Evolutionary conservation across 176 grass and related monocot genomes (phyloP).

Genomic region (Oryza officinalis): DNA sequence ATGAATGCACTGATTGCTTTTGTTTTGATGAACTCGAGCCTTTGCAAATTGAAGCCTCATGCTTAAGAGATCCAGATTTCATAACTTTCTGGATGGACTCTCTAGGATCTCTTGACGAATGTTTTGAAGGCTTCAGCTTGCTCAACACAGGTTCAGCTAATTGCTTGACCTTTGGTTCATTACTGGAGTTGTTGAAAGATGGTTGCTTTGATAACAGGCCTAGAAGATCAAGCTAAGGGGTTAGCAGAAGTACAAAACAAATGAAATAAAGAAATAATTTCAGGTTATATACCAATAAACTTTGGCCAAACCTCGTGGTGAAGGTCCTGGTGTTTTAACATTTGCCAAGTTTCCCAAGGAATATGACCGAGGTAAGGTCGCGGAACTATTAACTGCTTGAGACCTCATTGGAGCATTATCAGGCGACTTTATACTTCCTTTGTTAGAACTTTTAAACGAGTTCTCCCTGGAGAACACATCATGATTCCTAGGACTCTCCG

Average conservation of each 20-base stretch:
- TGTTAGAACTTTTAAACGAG: slow-evolving; percentile 54
- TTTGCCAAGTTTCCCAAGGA: slow-evolving; percentile 55
- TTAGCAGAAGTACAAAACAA: slow-evolving; percentile 35
- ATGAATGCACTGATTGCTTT: slow-evolving; percentile 46
- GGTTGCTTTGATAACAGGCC: slow-evolving; percentile 75
- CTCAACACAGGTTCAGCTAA: slow-evolving; percentile 47
- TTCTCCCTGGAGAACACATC: slow-evolving; percentile 42
- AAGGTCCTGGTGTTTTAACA: slow-evolving; percentile 56
- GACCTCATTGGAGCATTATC: slow-evolving; percentile 39
- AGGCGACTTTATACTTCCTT: slow-evolving; percentile 36
- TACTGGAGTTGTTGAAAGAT: slow-evolving; percentile 63
- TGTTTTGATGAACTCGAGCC: slow-evolving; percentile 47
- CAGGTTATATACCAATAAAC: slow-evolving; percentile 16
- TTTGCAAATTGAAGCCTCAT: slow-evolving; percentile 39
- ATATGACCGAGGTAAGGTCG: slow-evolving; percentile 56
- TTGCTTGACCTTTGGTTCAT: slow-evolving; percentile 74
- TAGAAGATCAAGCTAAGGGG: slow-evolving; percentile 42
- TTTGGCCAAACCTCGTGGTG: slow-evolving; percentile 68
- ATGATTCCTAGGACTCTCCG: slow-evolving; percentile 43
- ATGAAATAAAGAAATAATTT: slow-evolving; percentile 18
- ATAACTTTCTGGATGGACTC: slow-evolving; percentile 52
- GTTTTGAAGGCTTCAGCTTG: slow-evolving; percentile 53
- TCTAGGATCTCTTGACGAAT: slow-evolving; percentile 46
- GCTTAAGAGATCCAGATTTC: slow-evolving; percentile 66
- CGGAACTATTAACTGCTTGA: slow-evolving; percentile 50